A percentile compares a stretch with the other conserved stretches of the same genome.
These are phyloP conservation scores for Parietaria judaica DNA, from an alignment of 306 rosid genomes.

Conservation along the genomic window DNA sequence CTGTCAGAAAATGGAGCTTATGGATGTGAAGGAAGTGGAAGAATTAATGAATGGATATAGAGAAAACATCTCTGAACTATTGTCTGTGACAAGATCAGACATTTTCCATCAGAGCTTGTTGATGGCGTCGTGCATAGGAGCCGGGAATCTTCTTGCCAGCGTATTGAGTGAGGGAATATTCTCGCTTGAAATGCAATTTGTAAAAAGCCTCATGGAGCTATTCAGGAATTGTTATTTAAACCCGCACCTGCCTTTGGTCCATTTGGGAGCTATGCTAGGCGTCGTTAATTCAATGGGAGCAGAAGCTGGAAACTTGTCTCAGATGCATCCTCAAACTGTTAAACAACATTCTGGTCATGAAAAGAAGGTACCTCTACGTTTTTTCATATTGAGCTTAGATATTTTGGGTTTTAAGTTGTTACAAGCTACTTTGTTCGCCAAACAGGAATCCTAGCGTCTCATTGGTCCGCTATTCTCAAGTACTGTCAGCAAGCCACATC, in stretches of 20 bases:
- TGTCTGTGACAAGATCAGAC: slow-evolving; percentile 47
- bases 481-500: slow-evolving; percentile 45
- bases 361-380: slow-evolving; percentile 42
- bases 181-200: slow-evolving; percentile 45
- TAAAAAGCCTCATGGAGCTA: slow-evolving; percentile 59
- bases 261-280: slow-evolving; percentile 89
- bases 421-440: slow-evolving; percentile 22
- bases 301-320: slow-evolving; percentile 55
- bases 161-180: slow-evolving; percentile 64
- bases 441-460: slow-evolving; percentile 52
- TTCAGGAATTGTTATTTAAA: slow-evolving; percentile 68
- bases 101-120: slow-evolving; percentile 55
- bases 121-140: slow-evolving; percentile 89
- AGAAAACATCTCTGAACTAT: slow-evolving; percentile 61
- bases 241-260: slow-evolving; percentile 62
- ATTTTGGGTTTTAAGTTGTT: slow-evolving; percentile 2
- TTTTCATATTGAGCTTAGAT: slow-evolving; percentile 4
- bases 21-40: slow-evolving; percentile 52
- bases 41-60: slow-evolving; percentile 46
- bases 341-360: slow-evolving; percentile 28
- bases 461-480: slow-evolving; percentile 62
- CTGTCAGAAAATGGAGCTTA: slow-evolving; percentile 77
- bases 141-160: slow-evolving; percentile 64
- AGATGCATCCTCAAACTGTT: slow-evolving; percentile 37
- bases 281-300: slow-evolving; percentile 78